phyloP scores from a whole-genome alignment of 345 rosid species.

The Lumnitzera littorea region DNA sequence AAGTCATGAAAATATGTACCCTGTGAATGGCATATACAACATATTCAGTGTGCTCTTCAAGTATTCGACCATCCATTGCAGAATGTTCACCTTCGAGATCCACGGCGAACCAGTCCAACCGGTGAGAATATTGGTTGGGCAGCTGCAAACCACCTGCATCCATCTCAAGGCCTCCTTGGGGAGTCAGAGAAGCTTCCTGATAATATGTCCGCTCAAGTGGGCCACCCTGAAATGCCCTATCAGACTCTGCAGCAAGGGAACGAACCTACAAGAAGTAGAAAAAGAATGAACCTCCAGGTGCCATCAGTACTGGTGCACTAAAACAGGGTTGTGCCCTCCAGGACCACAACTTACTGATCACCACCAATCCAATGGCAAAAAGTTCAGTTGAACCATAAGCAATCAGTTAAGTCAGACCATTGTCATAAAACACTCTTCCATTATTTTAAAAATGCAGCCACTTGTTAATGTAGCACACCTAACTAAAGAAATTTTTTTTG shows the following conservation, averaged over 20 bases:
- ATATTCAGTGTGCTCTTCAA: slow-evolving; percentile 95
- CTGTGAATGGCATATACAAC: slow-evolving; percentile 94
- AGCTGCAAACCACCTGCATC: slow-evolving; percentile 36
- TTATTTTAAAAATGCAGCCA: too few relatives aligned
- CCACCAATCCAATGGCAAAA: too few relatives aligned
- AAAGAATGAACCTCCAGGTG: not conserved
- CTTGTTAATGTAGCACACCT: too few relatives aligned
- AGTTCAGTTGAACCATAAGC: too few relatives aligned
- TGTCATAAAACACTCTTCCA: too few relatives aligned
- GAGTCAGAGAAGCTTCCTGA: slow-evolving; percentile 48
- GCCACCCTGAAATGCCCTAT: slow-evolving; percentile 86
- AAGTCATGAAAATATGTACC: slow-evolving; percentile 44
- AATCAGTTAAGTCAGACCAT: too few relatives aligned
- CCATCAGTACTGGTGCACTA: not conserved
- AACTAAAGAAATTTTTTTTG: too few relatives aligned
- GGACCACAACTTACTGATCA: too few relatives aligned
- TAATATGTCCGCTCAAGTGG: slow-evolving; percentile 71
- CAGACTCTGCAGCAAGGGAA: slow-evolving; percentile 92
- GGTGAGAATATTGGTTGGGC: slow-evolving; percentile 52
- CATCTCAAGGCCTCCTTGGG: slow-evolving; percentile 35
- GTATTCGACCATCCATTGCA: slow-evolving; percentile 97
- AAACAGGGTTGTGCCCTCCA: not conserved
- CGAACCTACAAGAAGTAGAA: slow-evolving; percentile 47
- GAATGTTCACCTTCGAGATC: slow-evolving; percentile 99
- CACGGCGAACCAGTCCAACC: slow-evolving; percentile 93